These are phyloP conservation scores for Knoxia roxburghii DNA, from an alignment of 257 asterid genomes.

Conservation along the genomic window DNA sequence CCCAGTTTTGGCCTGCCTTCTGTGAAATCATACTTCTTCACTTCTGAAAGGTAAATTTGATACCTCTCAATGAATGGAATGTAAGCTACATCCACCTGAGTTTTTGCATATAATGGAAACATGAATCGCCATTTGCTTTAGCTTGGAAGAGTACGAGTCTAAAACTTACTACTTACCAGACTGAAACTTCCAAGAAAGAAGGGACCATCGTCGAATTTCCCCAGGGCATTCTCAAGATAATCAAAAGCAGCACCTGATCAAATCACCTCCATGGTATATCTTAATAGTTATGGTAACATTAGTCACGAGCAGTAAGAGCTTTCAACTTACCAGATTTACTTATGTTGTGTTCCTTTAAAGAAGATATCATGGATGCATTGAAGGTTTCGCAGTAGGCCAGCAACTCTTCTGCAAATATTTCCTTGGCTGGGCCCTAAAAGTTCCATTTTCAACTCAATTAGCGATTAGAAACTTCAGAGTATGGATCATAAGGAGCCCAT, in stretches of 20 bases:
- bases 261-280: constrained; percentile 5
- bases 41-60: constrained; percentile 44
- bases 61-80: constrained; percentile 70
- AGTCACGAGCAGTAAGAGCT: not conserved
- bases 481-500: not conserved
- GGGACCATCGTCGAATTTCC: constrained; percentile 63
- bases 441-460: constrained; percentile 9
- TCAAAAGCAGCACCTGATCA: constrained; percentile 56
- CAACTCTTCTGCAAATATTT: constrained; percentile 57
- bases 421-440: constrained; percentile 55
- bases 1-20: constrained; percentile 63
- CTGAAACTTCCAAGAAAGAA: constrained; percentile 80
- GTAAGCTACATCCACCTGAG: constrained; percentile 77
- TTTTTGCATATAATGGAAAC: not conserved
- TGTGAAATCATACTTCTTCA: constrained; percentile 51
- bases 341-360: constrained; percentile 44
- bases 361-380: constrained; percentile 34
- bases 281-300: constrained; percentile 4
- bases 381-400: constrained; percentile 46
- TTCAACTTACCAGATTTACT: constrained; percentile 42
- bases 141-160: not conserved
- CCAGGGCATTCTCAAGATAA: constrained; percentile 60
- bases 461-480: constrained; percentile 4
- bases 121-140: not conserved
- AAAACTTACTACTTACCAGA: constrained; percentile 40